Base-by-base conservation (phyloP, 495 filamentous ascomycete genomes). In the Talaromyces proteolyticus region DNA sequence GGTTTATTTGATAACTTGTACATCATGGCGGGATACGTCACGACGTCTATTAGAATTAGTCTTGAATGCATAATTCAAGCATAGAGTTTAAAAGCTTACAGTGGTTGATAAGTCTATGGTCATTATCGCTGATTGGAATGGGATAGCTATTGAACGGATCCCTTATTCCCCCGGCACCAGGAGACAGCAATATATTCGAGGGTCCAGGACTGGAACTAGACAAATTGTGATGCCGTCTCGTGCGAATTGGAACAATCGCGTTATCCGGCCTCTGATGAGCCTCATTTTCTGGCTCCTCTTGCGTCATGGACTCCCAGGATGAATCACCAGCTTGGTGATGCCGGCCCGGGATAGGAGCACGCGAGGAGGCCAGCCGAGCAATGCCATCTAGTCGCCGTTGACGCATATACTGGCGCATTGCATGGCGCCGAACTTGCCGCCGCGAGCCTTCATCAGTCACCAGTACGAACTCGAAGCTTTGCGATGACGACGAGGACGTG, bases 391-490 rank as follows among this genome's bases (percentile, higher is more conserved):
- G 49, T 18, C 60, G 60, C 26, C 60, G 55, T 44, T 63, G 57
- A 29, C 59, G 57, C 60, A 63, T 63, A 45, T 63, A 63, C 49
- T 63, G 57, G 37, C 60, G 60, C 60, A 63, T 63, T 7, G 60
- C 60, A 63, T 63, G 60, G 10, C 60, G 60, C 24, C 60, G 60
- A 29, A 63, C 60, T 45, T 63, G 60, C 23, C 60, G 60, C 26
- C 60, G 57, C 19, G 60, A 63, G 47, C 54, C 60, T 20, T 54
- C 57, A 57, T 63, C 60, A 6, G 57, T 63, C 3, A 63, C 60
- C 23, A 63, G 54, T 7, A 63, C 60, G 50, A 63, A 63, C 44
- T 63, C 60, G 49, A 63, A 63, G 50, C 47, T 63, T 50, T 52
- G 55, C 17, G 51, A 49, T 34, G 56, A 52, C 18, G 56, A 50